Evolutionary conservation across 164 flowering plant genomes (phyloP), one percentile per base, ranked within the genome.

Genomic region (Stephania japonica): DNA sequence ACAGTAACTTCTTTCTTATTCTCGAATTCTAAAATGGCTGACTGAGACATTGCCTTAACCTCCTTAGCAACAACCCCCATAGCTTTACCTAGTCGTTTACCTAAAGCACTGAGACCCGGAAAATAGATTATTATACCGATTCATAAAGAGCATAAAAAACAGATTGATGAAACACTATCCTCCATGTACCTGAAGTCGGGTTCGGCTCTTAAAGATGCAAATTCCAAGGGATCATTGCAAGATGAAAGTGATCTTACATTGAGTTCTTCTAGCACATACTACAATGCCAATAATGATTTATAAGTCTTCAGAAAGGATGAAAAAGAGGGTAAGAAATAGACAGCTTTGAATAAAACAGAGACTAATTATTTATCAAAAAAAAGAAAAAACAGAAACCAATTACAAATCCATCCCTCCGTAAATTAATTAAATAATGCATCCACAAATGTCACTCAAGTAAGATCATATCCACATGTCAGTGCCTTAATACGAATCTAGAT

Each of bases 191-290:
- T 94, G 82, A 90, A 96, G 77, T 91, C 97, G 70, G 99, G 99
- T 70, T 93, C 98, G n/a, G 98, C 99, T 42, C 91, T 90, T 65
- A 96, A 76, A 43, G 97, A 86, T 42, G 98, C 90, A 85, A 89
- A 93, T 78, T 84, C 84, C 85, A 93, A 67, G 26, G 91, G 84
- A 85, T 96, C 97, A 76, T 80, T 84, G 79, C 98, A 96, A 10
- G 98, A 83, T 7, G 85, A 83, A 70, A 96, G 78, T 61, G 89
- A 85, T 72, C 91, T 76, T 42, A 93, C 73, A 77, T 93, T 96
- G 69, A 96, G 91, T 73, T 96, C 99, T 80, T 96, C 99, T 41
- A 89, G 83, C 73, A 92, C 94, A 84, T 88, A 96, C 95, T 93
- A 68, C 73, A 77, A 23, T 5, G 62, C 7, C 72, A 73, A 74